A percentile compares a stretch with the other conserved stretches of the same genome.
These are phyloP conservation scores for Babesia sp. DNA, from an alignment of 169 alveolate species.

Conservation along the genomic window DNA sequence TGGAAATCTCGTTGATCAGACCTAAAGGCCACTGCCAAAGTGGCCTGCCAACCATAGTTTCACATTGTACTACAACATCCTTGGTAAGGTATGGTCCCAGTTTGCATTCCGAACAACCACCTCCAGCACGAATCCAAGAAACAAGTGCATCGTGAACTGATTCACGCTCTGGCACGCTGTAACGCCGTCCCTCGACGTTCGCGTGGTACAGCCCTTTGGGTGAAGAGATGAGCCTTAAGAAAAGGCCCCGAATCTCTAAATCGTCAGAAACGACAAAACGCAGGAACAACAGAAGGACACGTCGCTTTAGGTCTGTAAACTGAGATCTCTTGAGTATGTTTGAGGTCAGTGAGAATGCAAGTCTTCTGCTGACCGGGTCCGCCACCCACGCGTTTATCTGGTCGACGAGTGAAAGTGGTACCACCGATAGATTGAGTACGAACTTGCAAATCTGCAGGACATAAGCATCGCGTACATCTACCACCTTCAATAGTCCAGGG, in stretches of 20 bases:
- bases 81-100: constrained; percentile 2
- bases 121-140: constrained; percentile 3
- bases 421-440: constrained; percentile 40
- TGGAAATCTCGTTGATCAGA: neutral
- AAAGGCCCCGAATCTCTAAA: constrained; percentile 15
- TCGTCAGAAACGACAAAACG: constrained; percentile 12
- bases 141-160: constrained; percentile 28
- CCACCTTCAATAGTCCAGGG: constrained; percentile 18
- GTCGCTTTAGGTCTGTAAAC: constrained; percentile 16
- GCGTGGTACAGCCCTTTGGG: constrained; percentile 56
- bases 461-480: constrained; percentile 37
- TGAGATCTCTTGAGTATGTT: constrained; percentile 50
- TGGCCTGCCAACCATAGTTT: constrained; percentile 32
- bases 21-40: constrained; percentile 66
- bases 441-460: constrained; percentile 40
- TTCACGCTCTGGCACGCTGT: constrained; percentile 19
- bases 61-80: constrained; percentile 12
- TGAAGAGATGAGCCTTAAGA: constrained; percentile 48
- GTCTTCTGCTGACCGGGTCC: constrained; percentile 21
- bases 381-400: constrained; percentile 37
- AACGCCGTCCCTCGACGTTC: constrained; percentile 23
- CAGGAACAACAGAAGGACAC: constrained; percentile 28
- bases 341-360: constrained; percentile 53
- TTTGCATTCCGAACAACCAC: constrained; percentile 15
- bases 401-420: constrained; percentile 30